Base-by-base conservation (phyloP, 163 green algal genomes). In the Scenedesmus sp. region DNA sequence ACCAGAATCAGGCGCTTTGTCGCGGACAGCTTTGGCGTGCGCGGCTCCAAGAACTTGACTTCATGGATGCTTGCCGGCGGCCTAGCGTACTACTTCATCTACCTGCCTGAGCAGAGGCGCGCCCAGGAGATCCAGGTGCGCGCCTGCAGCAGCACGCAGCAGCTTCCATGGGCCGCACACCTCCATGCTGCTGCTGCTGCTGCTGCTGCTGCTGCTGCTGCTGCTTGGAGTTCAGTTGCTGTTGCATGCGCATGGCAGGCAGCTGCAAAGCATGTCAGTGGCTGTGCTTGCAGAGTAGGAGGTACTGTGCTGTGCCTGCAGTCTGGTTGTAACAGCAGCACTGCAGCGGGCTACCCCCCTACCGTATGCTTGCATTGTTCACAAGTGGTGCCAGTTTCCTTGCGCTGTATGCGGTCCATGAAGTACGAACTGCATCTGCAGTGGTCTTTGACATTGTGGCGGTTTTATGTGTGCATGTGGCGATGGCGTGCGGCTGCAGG, bases 61-160 rank as follows among this genome's bases (percentile, higher is more conserved):
- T 92, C 88, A 22, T 92, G 88, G 88, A 78, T 88, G 20, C 49
- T 83, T 30, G 88, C 88, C 33, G 88, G 88, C 22, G 82, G 65
- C 3, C 13, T 80, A 16, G 88, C 88, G 2, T 92, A 92, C 61
- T 92, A 92, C 43, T 79, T 83, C 13, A 84, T 92, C 16, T 92
- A 92, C 33, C n/a, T 92, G 18, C 88, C 88, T 1, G 88, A 92
- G 42, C 56, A 88, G 59, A 33, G 46, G 43, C 65, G 70, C 15
- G 9, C 13, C 5, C n/a, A 88, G 80, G 53, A 92, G 88, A 86
- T 91, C 4, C 46, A 70, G 86, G 86, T 91, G 73, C 0, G 86
- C 30, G 26, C 5, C 0, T 40, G 65, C 30, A 40, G 49, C 24
- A 35, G 59, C 26, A 72, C 9, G 42, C 42, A 83, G 7, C 43